A percentile compares a stretch with the other conserved stretches of the same genome.
These are phyloP conservation scores for Zasmidium cellare DNA, from an alignment of 2,329 filamentous ascomycete species.

Conservation along the genomic window DNA sequence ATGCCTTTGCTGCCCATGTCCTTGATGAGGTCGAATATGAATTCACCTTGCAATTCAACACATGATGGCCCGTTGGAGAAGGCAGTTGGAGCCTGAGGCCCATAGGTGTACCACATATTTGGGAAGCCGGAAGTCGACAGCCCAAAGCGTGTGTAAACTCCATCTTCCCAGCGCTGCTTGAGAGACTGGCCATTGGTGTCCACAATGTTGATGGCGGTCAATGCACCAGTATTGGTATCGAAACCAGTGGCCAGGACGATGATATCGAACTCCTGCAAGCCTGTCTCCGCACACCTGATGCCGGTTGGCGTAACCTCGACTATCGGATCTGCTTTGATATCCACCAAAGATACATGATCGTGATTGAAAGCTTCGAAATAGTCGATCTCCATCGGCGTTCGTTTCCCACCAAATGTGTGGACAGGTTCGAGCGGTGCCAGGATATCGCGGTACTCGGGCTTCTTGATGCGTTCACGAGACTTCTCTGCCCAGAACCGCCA, in stretches of 20 bases:
- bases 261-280: slow-evolving; percentile 41
- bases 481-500: slow-evolving; percentile 47
- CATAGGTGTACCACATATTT: slow-evolving; percentile 38
- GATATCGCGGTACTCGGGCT: slow-evolving; percentile 56
- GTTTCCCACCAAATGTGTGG: slow-evolving; percentile 15
- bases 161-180: slow-evolving; percentile 20
- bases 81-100: slow-evolving; percentile 45
- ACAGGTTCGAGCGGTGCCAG: slow-evolving; percentile 56
- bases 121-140: slow-evolving; percentile 26
- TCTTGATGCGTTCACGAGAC: slow-evolving; percentile 38
- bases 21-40: slow-evolving; percentile 27
- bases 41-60: slow-evolving; percentile 39
- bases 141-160: slow-evolving; percentile 41
- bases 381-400: slow-evolving; percentile 52
- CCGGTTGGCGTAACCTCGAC: slow-evolving; percentile 37
- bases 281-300: slow-evolving; percentile 40
- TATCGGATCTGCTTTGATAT: slow-evolving; percentile 43
- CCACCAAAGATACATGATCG: slow-evolving; percentile 42
- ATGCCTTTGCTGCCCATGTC: slow-evolving; percentile 13
- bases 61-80: slow-evolving; percentile 41
- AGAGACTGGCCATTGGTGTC: slow-evolving; percentile 35
- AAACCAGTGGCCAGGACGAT: slow-evolving; percentile 45
- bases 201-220: slow-evolving; percentile 36
- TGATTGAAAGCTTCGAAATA: slow-evolving; percentile 47
- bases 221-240: slow-evolving; percentile 35